These are phyloP conservation scores for Sphaerulina populicola DNA, from an alignment of 2,329 filamentous ascomycete species.

Conservation along the genomic window DNA sequence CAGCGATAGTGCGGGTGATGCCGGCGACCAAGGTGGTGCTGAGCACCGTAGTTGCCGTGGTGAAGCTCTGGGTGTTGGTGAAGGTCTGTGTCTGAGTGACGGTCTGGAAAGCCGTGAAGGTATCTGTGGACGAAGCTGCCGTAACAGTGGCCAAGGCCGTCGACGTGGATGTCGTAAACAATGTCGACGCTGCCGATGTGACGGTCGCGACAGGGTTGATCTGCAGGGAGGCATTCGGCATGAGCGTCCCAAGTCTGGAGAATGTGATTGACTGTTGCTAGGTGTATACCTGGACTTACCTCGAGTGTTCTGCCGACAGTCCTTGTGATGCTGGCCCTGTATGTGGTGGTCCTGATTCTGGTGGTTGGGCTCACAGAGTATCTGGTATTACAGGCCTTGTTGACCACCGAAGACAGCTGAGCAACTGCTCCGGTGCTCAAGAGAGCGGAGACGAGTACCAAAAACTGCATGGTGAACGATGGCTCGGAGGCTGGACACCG, in stretches of 20 bases:
- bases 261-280: background rate
- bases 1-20: background rate
- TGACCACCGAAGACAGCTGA: conserved; percentile 1
- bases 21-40: conserved; percentile 2
- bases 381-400: conserved; percentile 2
- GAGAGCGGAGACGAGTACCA: conserved; percentile 1
- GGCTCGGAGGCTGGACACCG: background rate
- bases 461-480: conserved; percentile 2
- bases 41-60: background rate
- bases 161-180: background rate
- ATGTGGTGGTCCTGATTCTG: conserved; percentile 4
- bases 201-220: background rate
- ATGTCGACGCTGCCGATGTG: background rate
- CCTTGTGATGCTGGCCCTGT: conserved; percentile 1
- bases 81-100: background rate
- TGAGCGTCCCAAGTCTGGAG: background rate
- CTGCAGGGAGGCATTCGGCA: background rate
- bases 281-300: background rate
- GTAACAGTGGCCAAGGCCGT: background rate
- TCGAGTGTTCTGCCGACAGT: conserved; percentile 1
- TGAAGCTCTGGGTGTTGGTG: background rate
- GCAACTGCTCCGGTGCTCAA: conserved; percentile 5
- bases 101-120: conserved; percentile 4
- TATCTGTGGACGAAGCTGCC: conserved; percentile 7
- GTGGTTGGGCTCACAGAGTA: conserved; percentile 1